Evolutionary conservation across 2,329 filamentous ascomycete species (phyloP).

Genomic region (Sphaerostilbella broomeana): DNA sequence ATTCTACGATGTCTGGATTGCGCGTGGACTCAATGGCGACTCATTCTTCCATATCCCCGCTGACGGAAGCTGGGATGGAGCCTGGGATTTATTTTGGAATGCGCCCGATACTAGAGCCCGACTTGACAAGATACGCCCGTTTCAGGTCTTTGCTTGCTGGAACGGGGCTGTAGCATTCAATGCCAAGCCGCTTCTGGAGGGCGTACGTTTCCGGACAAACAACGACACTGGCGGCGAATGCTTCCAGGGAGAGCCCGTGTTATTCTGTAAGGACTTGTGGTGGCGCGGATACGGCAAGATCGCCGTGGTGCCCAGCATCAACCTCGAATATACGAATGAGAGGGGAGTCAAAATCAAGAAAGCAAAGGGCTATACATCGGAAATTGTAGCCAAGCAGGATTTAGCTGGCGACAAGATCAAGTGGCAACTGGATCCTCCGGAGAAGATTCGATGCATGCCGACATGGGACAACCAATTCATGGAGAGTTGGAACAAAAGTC

Average conservation of each 20-base stretch:
- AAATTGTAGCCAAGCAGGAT: constrained; percentile 25
- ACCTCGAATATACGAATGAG: constrained; percentile 47
- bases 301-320: constrained; percentile 49
- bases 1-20: constrained; percentile 54
- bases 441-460: constrained; percentile 42
- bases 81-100: constrained; percentile 49
- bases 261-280: constrained; percentile 55
- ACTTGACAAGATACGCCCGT: constrained; percentile 35
- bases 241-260: constrained; percentile 45
- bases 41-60: constrained; percentile 47
- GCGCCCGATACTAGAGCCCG: constrained; percentile 30
- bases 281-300: constrained; percentile 42
- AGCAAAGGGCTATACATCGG: constrained; percentile 42
- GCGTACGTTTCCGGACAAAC: constrained; percentile 38
- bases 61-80: constrained; percentile 42
- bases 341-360: constrained; percentile 40
- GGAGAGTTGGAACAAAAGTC: constrained; percentile 29
- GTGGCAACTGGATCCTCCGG: constrained; percentile 39
- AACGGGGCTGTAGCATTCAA: constrained; percentile 47
- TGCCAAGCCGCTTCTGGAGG: constrained; percentile 39
- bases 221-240: constrained; percentile 36
- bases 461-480: constrained; percentile 35
- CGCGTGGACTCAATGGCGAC: constrained; percentile 46
- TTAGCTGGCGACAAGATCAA: constrained; percentile 28
- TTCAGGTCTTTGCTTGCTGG: constrained; percentile 58